Evolutionary conservation across 441 rosid genomes (phyloP), one percentile per base, ranked within the genome.

Genomic region (Adansonia grandidieri): DNA sequence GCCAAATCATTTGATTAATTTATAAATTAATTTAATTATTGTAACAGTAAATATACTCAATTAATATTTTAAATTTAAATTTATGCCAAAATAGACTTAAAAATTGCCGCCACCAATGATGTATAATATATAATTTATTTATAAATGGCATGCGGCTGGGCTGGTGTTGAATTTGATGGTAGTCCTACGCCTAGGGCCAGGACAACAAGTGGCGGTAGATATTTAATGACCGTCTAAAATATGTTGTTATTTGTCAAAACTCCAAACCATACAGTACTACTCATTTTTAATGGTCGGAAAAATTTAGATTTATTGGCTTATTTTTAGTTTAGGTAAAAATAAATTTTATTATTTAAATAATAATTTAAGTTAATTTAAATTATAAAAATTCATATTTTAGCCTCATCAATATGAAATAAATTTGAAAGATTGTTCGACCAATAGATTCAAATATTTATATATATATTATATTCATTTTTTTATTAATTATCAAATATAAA

Each of bases 111-210:
- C 51, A 42, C 68, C 10, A 64, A 64, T 32, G 9, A 15, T 1
- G 13, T 51, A 13, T 48, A 11, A 9, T 2, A 50, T 50, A 50
- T 50, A 50, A 50, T 54, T n/a, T 14, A 24, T 70, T 51, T 65
- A 32, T 32, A 40, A 37, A 15, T 32, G 9, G 9, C 13, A 20
- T 20, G 37, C 74, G 58, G 54, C 17, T 54, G 8, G 19, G 14
- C 28, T 13, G 75, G n/a, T 71, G 63, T 32, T 70, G 60, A 71
- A 71, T 9, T 71, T 71, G 13, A 71, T 53, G 48, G 47, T 71
- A 13, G 47, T 37, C 74, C 24, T 45, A 68, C 40, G 3, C 40
- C 40, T 32, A 2, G 40, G 10, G n/a, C 32, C 51, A 9, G 54
- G 45, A 13, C 73, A 68, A 20, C 17, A 20, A 2, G 73, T 47